Evolutionary conservation across 495 filamentous ascomycete genomes (phyloP).

Genomic region (Tuber aestivum): DNA sequence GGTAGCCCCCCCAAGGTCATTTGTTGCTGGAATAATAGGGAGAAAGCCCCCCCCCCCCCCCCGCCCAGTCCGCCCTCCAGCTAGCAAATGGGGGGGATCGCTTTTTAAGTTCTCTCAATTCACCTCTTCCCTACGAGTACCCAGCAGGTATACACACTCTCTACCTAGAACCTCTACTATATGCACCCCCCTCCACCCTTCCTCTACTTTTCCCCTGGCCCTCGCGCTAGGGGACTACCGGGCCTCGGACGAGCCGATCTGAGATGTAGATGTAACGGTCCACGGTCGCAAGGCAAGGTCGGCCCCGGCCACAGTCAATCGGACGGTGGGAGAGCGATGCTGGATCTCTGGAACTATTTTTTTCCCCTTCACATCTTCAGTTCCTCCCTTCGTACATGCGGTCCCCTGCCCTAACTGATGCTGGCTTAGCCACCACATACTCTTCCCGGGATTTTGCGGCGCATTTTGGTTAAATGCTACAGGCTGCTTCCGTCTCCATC

Average conservation of each 20-base stretch:
- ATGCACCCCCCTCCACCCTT: slow-evolving; percentile 23
- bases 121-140: background rate
- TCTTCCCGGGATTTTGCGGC: background rate
- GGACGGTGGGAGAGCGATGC: background rate
- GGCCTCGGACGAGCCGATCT: slow-evolving; percentile 39
- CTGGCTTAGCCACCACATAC: background rate
- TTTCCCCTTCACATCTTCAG: too few relatives aligned
- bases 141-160: too few relatives aligned
- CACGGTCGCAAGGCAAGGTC: slow-evolving; percentile 23
- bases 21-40: background rate
- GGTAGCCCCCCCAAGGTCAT: background rate
- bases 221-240: slow-evolving; percentile 23
- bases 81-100: background rate
- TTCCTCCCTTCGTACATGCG: background rate
- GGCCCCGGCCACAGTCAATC: slow-evolving; percentile 27
- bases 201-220: slow-evolving; percentile 24
- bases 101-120: background rate
- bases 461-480: background rate
- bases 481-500: background rate
- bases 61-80: background rate
- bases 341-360: background rate
- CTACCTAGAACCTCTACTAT: background rate
- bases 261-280: slow-evolving; percentile 32
- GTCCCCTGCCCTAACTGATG: background rate
- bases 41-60: too few relatives aligned